These are phyloP conservation scores for Jasminum sambac DNA, from an alignment of 257 asterid genomes.

Conservation along the genomic window DNA sequence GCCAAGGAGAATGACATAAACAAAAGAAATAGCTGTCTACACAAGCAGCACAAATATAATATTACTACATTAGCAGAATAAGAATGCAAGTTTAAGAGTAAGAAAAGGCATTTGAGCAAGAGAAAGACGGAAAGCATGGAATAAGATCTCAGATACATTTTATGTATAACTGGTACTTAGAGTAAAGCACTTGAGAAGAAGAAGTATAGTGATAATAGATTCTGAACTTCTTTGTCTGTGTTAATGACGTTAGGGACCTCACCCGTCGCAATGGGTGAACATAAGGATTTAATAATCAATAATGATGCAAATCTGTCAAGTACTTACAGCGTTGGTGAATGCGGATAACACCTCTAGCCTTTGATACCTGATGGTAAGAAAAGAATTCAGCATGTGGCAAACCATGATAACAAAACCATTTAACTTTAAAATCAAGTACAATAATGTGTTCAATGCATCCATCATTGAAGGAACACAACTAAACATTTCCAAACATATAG, in stretches of 20 bases:
- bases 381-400: background rate
- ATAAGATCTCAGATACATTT: constrained; percentile 4
- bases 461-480: background rate
- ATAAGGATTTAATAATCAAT: constrained; percentile 3
- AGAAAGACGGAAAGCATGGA: constrained; percentile 12
- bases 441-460: background rate
- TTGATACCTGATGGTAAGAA: constrained; percentile 53
- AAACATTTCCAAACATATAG: background rate
- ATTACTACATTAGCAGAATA: constrained; percentile 29
- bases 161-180: background rate
- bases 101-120: background rate
- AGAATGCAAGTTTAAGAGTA: too few species aligned
- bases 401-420: background rate
- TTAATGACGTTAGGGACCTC: background rate
- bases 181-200: constrained; percentile 13
- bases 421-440: background rate
- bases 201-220: constrained; percentile 11
- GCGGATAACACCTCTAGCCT: constrained; percentile 90
- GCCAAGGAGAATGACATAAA: constrained; percentile 93
- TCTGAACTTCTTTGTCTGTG: background rate
- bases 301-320: constrained; percentile 18
- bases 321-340: constrained; percentile 94
- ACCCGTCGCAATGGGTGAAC: background rate
- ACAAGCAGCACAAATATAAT: constrained; percentile 46
- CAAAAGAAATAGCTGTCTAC: constrained; percentile 98